Base-by-base conservation (phyloP, 2,329 filamentous ascomycete species). In the Mycogone perniciosa region DNA sequence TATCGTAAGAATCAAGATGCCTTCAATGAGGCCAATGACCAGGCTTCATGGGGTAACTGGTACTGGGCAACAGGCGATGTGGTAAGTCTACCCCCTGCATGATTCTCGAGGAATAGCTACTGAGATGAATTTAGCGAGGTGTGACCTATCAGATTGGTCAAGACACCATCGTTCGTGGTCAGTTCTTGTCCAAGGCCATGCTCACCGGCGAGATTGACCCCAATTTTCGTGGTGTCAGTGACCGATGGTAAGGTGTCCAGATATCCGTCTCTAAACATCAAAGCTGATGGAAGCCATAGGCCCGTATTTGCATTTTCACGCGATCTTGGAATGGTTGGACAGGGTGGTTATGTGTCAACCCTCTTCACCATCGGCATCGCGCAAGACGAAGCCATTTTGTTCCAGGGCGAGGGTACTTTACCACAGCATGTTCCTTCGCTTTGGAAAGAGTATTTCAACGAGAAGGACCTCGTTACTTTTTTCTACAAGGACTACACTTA, bases 291-390 rank as follows among this genome's bases (percentile, higher is more conserved):
- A 31, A 35, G 8, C 6, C 4, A 11, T 34, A 61, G 88, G 71
- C 89, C 89, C 0, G 86, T 93, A 1, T 95, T 95, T 67, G 89
- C 85, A 0, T 90, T 91, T 60, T 71, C 83, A 7, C 80, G 83
- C 52, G 75, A 82, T 44, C 77, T 88, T 48, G 73, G 71, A 2
- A 63, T 74, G 2, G 71, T 78, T 30, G 59, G 65, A 26, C 34
- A 13, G 2, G 58, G 65, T 9, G 62, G 50, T 31, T 61, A 61
- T 3, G 63, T 70, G 5, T 74, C 71, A 10, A 75, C 76, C 7
- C 71, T 89, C 2, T 93, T 91, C 64, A 89, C 87, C 2, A 78
- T 95, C 56, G 84, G 88, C 2, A 75, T 92, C 46, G 79, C 86
- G 13, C 89, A 95, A 62, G 79, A 90, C 44, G 79, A 85, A 1